Evolutionary conservation across 306 rosid genomes (phyloP).

Genomic region (Cucurbita argyrosperma): DNA sequence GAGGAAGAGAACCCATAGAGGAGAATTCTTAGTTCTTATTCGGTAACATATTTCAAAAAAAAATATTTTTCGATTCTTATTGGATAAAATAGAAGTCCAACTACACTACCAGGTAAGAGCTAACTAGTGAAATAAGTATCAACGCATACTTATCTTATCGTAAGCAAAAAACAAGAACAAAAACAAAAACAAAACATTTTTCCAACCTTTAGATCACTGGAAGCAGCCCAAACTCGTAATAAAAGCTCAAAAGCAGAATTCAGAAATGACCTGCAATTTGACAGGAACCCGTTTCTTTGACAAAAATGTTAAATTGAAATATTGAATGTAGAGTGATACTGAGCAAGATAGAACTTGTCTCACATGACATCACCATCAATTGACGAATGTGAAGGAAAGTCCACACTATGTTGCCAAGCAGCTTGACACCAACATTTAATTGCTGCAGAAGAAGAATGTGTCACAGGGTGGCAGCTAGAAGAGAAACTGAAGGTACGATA

Average conservation of each 20-base stretch:
- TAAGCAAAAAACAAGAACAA: background rate
- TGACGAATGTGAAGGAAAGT: constrained; percentile 55
- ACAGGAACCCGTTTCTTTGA: background rate
- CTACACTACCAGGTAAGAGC: background rate
- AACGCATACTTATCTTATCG: background rate
- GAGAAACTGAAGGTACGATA: constrained; percentile 5
- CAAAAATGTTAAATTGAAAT: constrained; percentile 5
- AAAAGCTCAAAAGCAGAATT: constrained; percentile 92
- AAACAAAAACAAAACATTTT: background rate
- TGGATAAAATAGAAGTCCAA: background rate
- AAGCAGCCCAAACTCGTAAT: constrained; percentile 85
- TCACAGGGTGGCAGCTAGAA: constrained; percentile 1
- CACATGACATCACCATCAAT: constrained; percentile 79
- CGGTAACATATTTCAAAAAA: background rate
- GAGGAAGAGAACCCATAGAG: no score
- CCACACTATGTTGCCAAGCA: constrained; percentile 66
- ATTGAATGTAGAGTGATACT: background rate
- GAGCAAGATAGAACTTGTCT: constrained; percentile 22
- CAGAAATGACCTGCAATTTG: constrained; percentile 65
- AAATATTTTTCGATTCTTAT: background rate
- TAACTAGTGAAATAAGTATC: background rate
- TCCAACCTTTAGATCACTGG: constrained; percentile 80
- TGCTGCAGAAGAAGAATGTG: constrained; percentile 45
- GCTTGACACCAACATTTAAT: constrained; percentile 99
- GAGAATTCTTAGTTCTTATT: background rate